Base-by-base conservation (phyloP, 352 stramenopile genomes). In the Globisporangium perplexum region DNA sequence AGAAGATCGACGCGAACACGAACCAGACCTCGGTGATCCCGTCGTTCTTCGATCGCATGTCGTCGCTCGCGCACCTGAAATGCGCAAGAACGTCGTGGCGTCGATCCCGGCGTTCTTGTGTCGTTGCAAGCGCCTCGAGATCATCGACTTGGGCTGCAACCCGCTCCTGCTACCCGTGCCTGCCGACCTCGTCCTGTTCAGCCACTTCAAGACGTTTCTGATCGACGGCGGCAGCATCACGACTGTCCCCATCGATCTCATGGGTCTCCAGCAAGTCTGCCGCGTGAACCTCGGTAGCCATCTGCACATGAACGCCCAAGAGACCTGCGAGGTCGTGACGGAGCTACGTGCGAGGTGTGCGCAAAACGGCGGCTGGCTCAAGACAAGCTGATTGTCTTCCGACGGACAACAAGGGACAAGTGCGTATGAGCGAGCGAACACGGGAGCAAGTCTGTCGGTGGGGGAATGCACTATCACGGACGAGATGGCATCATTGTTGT, bases 1-100 rank as follows among this genome's bases (percentile, higher is more conserved):
- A 83, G 48, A 91, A 85, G 62, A 75, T 95, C 10, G 84, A 95
- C 50, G 66, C 86, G 31, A 88, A 81, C 50, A 86, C 67, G 41
- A 93, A 95, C 58, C 63, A 65, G 38, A 81, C 93, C 54, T 41
- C 55, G 1, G 47, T 60, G 7, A 63, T 92, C 6, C 78, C 84
- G 5, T 39, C 61, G 14, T 70, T 59, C 28, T 64, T 93, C 17
- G 56, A 74, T 48, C 65, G 71, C 47, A 81, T 93, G 70, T 63
- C 66, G 22, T 61, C 75, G 23, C 74, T 93, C 14, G 65, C 65
- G 30, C 69, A 91, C 58, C 49, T 93, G 7, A 89, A 80, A 57
- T 93, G 36, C 70, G 78, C 33, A 77, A 77, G 48, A 90, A 90
- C 53, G 53, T 69, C 15, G 51, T 95, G 22, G 63, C 57, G 18